Evolutionary conservation across 495 filamentous ascomycete species (phyloP), one percentile per base, ranked within the genome.

Genomic region (Tetracladium marchalianum): DNA sequence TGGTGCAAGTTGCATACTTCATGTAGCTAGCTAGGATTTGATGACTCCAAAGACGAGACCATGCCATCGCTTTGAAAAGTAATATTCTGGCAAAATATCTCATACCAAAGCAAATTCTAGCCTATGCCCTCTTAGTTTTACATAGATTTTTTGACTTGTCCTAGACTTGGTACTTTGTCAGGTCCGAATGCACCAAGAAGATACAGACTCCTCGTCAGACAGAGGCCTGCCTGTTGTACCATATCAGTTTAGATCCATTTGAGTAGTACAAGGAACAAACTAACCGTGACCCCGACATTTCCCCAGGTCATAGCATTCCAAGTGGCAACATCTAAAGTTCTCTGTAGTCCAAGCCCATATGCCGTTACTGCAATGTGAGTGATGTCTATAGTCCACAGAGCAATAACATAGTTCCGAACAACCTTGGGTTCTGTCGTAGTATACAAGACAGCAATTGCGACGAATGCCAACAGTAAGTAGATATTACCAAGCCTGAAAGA

Each of bases 231-330:
- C 49, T 49, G 17, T 24, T 32, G 16, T 37, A 37, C 5, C 3
- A 13, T 5, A 10, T 37, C 35, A n/a, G n/a, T n/a, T 13, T n/a
- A 17, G 13, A 24, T 24, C 19, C n/a, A 18, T 2, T 37, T 33
- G n/a, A 27, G 33, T 13, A 22, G 40, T 36, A 34, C 44, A 32
- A 24, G 11, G 37, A 24, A 15, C 32, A 34, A 27, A 42, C 34
- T 27, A 34, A 76, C 72, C 4, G 83, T 87, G 17, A 70, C 62
- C 0, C 75, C 81, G 38, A 90, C 68, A 54, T 88, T 87, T 10
- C 84, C 85, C 80, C 81, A 86, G 1, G 78, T 74, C 64, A 85
- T 67, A 19, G 70, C 58, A 51, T 84, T 87, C 84, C 84, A 90
- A 3, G 59, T 63, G 31, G 52, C 62, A 3, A 82, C 62, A 50